phyloP scores from a whole-genome alignment of 805 yeast species.

The Candida krabiensis region DNA sequence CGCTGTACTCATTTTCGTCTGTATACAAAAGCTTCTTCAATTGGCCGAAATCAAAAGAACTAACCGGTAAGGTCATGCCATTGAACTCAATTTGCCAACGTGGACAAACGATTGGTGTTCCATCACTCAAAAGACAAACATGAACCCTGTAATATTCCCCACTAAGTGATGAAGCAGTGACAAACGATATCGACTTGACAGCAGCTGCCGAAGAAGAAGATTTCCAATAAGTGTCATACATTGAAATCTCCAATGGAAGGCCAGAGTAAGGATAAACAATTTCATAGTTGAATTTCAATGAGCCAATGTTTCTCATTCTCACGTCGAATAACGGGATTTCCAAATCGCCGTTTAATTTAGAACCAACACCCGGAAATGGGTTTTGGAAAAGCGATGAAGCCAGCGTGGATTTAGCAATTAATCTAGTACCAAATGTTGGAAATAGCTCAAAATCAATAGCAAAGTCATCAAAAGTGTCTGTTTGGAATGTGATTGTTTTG shows the following conservation, averaged over 20 bases:
- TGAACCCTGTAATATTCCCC: constrained; percentile 75
- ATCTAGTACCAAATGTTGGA: constrained; percentile 92
- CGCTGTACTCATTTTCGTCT: constrained; percentile 13
- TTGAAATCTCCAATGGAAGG: constrained; percentile 78
- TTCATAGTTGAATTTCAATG: constrained; percentile 71
- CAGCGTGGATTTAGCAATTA: constrained; percentile 87
- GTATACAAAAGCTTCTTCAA: constrained; percentile 29
- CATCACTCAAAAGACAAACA: constrained; percentile 75
- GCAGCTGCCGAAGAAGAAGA: constrained; percentile 57
- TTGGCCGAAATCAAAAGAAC: constrained; percentile 55
- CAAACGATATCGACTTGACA: constrained; percentile 56
- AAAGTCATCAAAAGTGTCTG: constrained; percentile 72
- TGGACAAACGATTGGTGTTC: constrained; percentile 83
- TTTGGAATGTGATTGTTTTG: constrained; percentile 73
- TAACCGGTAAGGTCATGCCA: constrained; percentile 57
- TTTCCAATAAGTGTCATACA: constrained; percentile 97
- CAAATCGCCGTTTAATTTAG: constrained; percentile 38
- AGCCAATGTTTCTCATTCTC: constrained; percentile 80
- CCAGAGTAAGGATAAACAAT: constrained; percentile 90
- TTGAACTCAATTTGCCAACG: constrained; percentile 49
- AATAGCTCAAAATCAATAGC: constrained; percentile 84
- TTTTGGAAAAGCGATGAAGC: constrained; percentile 52
- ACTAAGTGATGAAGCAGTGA: constrained; percentile 85
- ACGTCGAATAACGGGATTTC: constrained; percentile 79
- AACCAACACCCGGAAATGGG: constrained; percentile 37